These are phyloP conservation scores for Mycena epipterygia DNA, from an alignment of 768 basidiomycete species.

Conservation along the genomic window DNA sequence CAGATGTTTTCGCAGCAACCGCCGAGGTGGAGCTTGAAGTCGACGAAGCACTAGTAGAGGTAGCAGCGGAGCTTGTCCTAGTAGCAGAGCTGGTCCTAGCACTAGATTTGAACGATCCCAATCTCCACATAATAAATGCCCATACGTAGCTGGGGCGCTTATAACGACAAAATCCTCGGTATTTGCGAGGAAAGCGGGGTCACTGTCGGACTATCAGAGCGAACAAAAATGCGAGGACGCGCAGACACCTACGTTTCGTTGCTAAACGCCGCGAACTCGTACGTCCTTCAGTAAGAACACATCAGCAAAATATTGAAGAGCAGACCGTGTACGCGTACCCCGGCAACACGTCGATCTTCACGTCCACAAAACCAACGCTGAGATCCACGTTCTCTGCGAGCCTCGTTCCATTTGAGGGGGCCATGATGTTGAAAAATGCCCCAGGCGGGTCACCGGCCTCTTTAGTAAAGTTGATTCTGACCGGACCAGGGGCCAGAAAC, in stretches of 20 bases:
- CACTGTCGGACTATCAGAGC: neutral
- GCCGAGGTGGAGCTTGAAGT: neutral
- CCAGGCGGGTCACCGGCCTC: constrained; percentile 5
- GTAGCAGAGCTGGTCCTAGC: neutral
- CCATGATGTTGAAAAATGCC: constrained; percentile 21
- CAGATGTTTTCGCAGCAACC: neutral
- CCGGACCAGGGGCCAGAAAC: constrained; percentile 11
- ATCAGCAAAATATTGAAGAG: neutral
- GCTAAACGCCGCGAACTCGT: constrained; percentile 1
- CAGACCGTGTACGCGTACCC: neutral
- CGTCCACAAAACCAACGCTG: constrained; percentile 20
- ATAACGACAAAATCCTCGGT: constrained; percentile 14
- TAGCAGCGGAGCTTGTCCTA: neutral
- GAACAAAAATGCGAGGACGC: neutral
- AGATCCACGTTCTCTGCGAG: constrained; percentile 18
- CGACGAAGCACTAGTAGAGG: neutral
- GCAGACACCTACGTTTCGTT: constrained; percentile 12
- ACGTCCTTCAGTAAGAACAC: constrained; percentile 4
- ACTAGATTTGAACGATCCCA: neutral
- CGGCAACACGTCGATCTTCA: constrained; percentile 8
- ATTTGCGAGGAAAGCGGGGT: neutral
- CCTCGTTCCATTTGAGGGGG: neutral
- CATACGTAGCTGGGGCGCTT: neutral
- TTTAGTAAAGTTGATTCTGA: constrained; percentile 21
- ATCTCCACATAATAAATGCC: neutral